These are phyloP conservation scores for Geopyxis carbonaria DNA, from an alignment of 495 filamentous ascomycete species.

Conservation along the genomic window DNA sequence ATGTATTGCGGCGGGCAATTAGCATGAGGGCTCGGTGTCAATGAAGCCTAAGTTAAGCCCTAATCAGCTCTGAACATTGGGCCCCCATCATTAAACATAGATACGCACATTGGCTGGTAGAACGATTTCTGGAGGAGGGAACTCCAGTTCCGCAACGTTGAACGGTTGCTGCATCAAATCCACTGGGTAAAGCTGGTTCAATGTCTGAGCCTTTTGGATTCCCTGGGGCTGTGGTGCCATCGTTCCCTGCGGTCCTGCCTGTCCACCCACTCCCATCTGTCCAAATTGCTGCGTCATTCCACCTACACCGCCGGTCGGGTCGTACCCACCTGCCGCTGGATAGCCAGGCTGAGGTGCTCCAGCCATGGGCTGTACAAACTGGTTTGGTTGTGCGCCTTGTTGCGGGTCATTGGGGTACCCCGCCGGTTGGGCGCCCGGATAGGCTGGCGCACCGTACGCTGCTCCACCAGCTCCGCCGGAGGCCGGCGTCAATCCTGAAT, in stretches of 20 bases:
- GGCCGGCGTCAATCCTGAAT: conserved; percentile 43
- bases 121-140: conserved; percentile 80
- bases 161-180: conserved; percentile 85
- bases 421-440: conserved; percentile 13
- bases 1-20: conserved; percentile 93
- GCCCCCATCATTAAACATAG: conserved; percentile 1
- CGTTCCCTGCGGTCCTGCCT: conserved; percentile 23
- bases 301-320: conserved; percentile 42
- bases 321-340: conserved; percentile 32
- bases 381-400: conserved; percentile 13
- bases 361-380: conserved; percentile 28
- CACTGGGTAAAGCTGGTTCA: conserved; percentile 84
- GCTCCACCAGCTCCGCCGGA: conserved; percentile 24
- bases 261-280: conserved; percentile 55
- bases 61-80: conserved; percentile 23
- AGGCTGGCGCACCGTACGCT: conserved; percentile 26
- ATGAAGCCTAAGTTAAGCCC: conserved; percentile 47
- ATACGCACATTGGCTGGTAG: conserved; percentile 73
- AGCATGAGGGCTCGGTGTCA: conserved; percentile 77
- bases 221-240: conserved; percentile 37
- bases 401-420: conserved; percentile 9
- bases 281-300: conserved; percentile 71
- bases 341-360: conserved; percentile 32
- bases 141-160: conserved; percentile 79
- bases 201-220: conserved; percentile 36